Evolutionary conservation across 495 filamentous ascomycete species (phyloP).

Genomic region (Aspergillus indologenus): DNA sequence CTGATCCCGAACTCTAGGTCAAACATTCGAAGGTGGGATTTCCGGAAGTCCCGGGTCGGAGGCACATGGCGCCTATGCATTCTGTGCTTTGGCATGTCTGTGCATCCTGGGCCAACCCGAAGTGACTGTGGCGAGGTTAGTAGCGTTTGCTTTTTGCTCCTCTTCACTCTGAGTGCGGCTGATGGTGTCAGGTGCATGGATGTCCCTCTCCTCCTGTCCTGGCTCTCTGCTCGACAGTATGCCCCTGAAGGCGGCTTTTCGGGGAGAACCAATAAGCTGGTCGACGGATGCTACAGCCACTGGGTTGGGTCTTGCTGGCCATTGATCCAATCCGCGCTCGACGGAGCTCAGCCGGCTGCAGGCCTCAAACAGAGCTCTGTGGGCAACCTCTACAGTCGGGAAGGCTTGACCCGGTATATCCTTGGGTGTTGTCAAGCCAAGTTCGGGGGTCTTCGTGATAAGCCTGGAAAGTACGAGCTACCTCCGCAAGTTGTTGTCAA

Average conservation of each 20-base stretch:
- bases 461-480: conserved; percentile 76
- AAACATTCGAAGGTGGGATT: conserved; percentile 93
- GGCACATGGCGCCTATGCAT: conserved; percentile 95
- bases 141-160: conserved; percentile 9
- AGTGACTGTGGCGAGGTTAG: conserved; percentile 63
- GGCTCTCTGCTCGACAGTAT: conserved; percentile 87
- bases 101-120: conserved; percentile 77
- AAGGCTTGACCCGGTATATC: conserved; percentile 84
- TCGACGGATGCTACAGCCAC: conserved; percentile 96
- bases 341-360: conserved; percentile 39
- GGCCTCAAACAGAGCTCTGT: conserved; percentile 23
- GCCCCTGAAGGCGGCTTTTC: conserved; percentile 88
- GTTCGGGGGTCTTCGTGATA: conserved; percentile 84
- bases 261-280: conserved; percentile 95
- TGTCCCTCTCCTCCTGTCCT: conserved; percentile 70
- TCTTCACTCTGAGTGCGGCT: conserved; percentile 11
- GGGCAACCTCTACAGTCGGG: conserved; percentile 69
- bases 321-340: conserved; percentile 75
- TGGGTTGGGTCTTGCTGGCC: conserved; percentile 97
- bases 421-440: conserved; percentile 79
- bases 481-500: not conserved
- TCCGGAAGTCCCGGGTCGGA: conserved; percentile 76
- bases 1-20: conserved; percentile 52
- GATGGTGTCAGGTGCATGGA: conserved; percentile 64
- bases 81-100: conserved; percentile 86